Evolutionary conservation across 371 early-diverging fungal species (phyloP).

Genomic region (Funneliformis caledonium): DNA sequence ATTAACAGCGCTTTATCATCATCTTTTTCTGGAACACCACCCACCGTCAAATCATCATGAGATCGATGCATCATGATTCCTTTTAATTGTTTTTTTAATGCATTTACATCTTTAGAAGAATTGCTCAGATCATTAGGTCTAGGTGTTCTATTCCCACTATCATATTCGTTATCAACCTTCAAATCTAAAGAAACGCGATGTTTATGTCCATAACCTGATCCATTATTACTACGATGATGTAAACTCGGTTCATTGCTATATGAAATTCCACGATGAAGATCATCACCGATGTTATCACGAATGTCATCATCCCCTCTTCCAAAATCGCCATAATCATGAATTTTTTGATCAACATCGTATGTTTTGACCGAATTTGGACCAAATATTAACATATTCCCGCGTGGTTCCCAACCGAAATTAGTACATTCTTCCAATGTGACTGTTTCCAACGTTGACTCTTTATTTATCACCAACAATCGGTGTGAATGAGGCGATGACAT

Average conservation of each 20-base stretch:
- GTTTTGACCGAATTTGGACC: slow-evolving; percentile 51
- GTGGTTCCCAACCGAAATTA: slow-evolving; percentile 66
- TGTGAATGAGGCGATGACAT: slow-evolving; percentile 44
- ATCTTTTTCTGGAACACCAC: not conserved
- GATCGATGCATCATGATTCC: not conserved
- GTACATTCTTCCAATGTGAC: slow-evolving; percentile 65
- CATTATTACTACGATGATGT: not conserved
- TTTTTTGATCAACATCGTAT: slow-evolving; percentile 44
- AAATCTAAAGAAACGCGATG: slow-evolving; percentile 37
- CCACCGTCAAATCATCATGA: not conserved
- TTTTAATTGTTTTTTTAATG: slow-evolving; percentile 1
- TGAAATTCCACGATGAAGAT: not conserved
- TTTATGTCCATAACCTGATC: slow-evolving; percentile 43
- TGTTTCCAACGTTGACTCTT: slow-evolving; percentile 64
- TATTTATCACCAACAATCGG: slow-evolving; percentile 59
- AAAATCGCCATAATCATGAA: not conserved
- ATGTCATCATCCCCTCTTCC: not conserved
- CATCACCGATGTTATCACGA: not conserved
- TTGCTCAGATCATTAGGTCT: slow-evolving; percentile 15
- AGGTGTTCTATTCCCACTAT: slow-evolving; percentile 22
- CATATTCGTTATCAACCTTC: not conserved
- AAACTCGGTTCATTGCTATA: not conserved
- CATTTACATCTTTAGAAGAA: not conserved
- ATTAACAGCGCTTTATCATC: not conserved
- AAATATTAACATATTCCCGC: slow-evolving; percentile 61